Base-by-base conservation (phyloP, 176 grass and related monocot genomes). In the Neostapfia colusana region DNA sequence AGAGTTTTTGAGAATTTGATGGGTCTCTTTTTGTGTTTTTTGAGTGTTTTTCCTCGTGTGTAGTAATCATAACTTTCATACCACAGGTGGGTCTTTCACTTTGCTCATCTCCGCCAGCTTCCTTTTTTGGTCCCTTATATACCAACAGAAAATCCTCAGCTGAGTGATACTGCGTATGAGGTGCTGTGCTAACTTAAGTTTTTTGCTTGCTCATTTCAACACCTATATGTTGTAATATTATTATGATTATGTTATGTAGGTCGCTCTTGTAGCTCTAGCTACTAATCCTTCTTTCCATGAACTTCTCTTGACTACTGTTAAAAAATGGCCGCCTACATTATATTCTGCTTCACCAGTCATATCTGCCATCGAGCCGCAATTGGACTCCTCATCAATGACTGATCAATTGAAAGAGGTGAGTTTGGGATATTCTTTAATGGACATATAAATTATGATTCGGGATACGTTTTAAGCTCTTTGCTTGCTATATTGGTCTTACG, bases 131-230 rank as follows among this genome's bases (percentile, higher is more conserved):
- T 99, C 78, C 91, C 95, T 54, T 92, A 92, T 81, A 99, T 99
- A 61, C 95, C 95, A 79, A 95, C 67, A 75, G 95, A 90, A 84
- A 90, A 99, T 86, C 95, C 91, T 74, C 89, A 73, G 38, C 82
- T 99, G 49, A 92, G 88, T 90, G 89, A 99, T 90, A 99, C 91
- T 57, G 85, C 89, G 45, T 99, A 99, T 85, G 91, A 99, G 95
- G 95, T 98, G 38, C 50, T 76, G 38, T 77, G 68, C 48, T 44
- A 62, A 23, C 23, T 8, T 83, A 54, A 71, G 41, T 63, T 71
- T 63, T 40, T 26, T 5, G n/a, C 50, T 81, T 62, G 10, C 21
- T 75, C 51, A 77, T 88, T 46, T 15, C 36, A 24, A 64, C 24
- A 55, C 57, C 36, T 59, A 69, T 77, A 27, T 65, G 36, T 74